Evolutionary conservation across 2,329 filamentous ascomycete species (phyloP), one percentile per base, ranked within the genome.

Genomic region (Exophiala spinifera): DNA sequence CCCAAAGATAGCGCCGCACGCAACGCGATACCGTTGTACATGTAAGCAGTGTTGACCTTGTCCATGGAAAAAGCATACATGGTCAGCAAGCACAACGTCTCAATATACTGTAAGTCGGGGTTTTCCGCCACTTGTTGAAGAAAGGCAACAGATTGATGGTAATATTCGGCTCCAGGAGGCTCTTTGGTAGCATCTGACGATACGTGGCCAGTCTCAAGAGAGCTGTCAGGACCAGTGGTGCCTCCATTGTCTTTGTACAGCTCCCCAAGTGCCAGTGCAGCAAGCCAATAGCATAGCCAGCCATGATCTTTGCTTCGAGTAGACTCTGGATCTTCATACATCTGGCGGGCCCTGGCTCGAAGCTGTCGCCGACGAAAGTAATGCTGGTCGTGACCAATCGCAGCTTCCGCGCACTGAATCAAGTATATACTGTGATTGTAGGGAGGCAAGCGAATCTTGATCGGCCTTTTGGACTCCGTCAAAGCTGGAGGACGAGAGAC

Each of bases 281-380:
- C 50, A 51, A 57, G 55, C 55, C 55, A 57, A 44, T 53, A 46
- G 42, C 55, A 57, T 37, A 57, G 42, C 55, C 55, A 57, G 20
- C 55, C 55, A n/a, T 53, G 55, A 43, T 57, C 55, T 51, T 53
- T 57, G 28, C 55, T 57, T 33, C 49, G 55, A 31, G 46, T 8
- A 8, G 55, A 53, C 13, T 57, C 55, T 5, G 55, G 55, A 36
- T 46, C 37, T n/a, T 57, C 50, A 34, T 57, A 46, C 55, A 57
- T 57, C n/a, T 53, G 55, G 10, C 25, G 34, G 7, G 54, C 46
- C 23, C 49, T 57, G 31, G 46, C 25, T 31, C 55, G 55, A 47
- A 57, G 40, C 15, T 52, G 34, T 28, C 37, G 46, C 40, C 53
- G 49, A n/a, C 53, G 49, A 21, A 56, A 56, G 21, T 52, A 56